Evolutionary conservation across 208 protist species (phyloP).

Genomic region (Leishmania aethiopica): DNA sequence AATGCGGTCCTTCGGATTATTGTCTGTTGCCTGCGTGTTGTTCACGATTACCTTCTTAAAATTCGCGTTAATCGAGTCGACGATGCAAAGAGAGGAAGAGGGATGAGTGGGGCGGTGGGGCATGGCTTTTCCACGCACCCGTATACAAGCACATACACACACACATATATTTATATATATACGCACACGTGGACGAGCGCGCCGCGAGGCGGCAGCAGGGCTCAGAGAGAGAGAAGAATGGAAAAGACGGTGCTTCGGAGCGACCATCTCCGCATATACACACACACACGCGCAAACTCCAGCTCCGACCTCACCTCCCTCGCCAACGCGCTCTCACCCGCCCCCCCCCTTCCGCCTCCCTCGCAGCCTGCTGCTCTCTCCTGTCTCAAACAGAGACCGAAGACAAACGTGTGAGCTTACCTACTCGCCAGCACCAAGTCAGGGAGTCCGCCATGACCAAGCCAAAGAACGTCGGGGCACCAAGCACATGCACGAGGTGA

Average conservation of each 20-base stretch:
- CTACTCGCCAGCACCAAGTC: background rate
- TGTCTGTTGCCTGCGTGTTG: background rate
- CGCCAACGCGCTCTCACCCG: background rate
- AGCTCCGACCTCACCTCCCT: background rate
- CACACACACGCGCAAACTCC: background rate
- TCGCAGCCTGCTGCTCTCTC: no score
- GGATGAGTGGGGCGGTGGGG: background rate
- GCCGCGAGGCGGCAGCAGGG: background rate
- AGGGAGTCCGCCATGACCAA: background rate
- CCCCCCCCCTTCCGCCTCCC: background rate
- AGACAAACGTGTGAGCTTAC: background rate
- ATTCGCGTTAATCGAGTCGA: background rate
- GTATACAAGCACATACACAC: background rate
- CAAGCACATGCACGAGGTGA: background rate
- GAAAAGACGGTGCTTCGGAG: background rate
- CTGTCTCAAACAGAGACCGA: background rate
- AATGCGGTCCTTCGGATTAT: background rate
- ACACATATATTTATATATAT: no score
- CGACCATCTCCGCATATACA: background rate
- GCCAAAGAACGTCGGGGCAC: background rate
- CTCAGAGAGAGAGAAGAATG: constrained; percentile 14
- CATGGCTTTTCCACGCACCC: background rate
- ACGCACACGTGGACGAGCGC: background rate
- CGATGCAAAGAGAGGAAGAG: background rate
- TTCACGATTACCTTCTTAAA: background rate